Evolutionary conservation across 2,329 filamentous ascomycete species (phyloP).

Genomic region (Aspergillus neoniger): DNA sequence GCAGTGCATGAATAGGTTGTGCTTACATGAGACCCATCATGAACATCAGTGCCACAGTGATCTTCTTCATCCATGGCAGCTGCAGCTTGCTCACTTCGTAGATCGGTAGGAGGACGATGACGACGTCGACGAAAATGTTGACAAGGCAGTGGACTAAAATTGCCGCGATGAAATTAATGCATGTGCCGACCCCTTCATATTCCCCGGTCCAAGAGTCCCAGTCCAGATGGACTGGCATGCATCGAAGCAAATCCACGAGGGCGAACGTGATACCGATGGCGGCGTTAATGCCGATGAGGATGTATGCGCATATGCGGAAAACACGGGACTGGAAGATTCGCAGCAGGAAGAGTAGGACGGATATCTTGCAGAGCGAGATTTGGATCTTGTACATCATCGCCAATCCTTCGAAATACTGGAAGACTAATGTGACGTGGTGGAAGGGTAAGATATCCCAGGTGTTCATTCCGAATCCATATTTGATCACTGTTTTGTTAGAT

Average conservation of each 20-base stretch:
- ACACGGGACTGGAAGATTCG: slow-evolving; percentile 23
- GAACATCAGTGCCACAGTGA: slow-evolving; percentile 23
- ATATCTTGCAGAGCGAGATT: slow-evolving; percentile 29
- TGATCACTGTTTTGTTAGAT: slow-evolving; percentile 19
- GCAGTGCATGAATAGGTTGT: neutral
- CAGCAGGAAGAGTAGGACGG: slow-evolving; percentile 27
- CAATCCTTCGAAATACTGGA: slow-evolving; percentile 22
- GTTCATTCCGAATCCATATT: slow-evolving; percentile 25
- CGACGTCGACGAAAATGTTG: slow-evolving; percentile 23
- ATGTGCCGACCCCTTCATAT: slow-evolving; percentile 13
- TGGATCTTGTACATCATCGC: slow-evolving; percentile 24
- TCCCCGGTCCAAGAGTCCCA: slow-evolving; percentile 23
- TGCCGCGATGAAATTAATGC: slow-evolving; percentile 23
- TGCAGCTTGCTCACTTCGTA: slow-evolving; percentile 26
- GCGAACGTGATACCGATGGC: slow-evolving; percentile 25
- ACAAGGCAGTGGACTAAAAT: slow-evolving; percentile 22
- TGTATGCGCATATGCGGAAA: slow-evolving; percentile 22
- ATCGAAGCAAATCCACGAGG: slow-evolving; percentile 21
- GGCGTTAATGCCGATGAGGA: slow-evolving; percentile 22
- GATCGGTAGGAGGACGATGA: slow-evolving; percentile 26
- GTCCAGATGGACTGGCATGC: slow-evolving; percentile 23
- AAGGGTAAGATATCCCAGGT: slow-evolving; percentile 26
- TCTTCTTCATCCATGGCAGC: slow-evolving; percentile 18
- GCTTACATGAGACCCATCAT: slow-evolving; percentile 23
- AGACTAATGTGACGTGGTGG: slow-evolving; percentile 20